A percentile compares a stretch with the other conserved stretches of the same genome.
phyloP scores from a whole-genome alignment of 73 alveolate species.

The Paramecium tetraurelia region DNA sequence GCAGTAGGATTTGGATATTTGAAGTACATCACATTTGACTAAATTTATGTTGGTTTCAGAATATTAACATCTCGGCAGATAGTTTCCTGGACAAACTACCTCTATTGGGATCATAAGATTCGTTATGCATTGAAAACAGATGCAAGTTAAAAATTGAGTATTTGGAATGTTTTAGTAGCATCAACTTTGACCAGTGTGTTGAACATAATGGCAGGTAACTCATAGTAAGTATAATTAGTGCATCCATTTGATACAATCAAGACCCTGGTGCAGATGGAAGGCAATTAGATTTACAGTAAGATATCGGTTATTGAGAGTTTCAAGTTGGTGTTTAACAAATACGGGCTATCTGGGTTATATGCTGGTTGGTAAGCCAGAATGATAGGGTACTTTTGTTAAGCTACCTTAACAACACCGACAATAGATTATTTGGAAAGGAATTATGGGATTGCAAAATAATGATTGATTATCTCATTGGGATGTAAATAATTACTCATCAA shows the following conservation, averaged over 20 bases:
- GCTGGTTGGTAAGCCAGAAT: slow-evolving; percentile 41
- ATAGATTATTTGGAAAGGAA: background rate
- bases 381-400: background rate
- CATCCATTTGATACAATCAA: slow-evolving; percentile 34
- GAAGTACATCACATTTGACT: background rate
- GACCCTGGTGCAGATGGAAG: background rate
- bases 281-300: background rate
- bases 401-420: background rate
- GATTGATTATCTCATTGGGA: background rate
- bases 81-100: background rate
- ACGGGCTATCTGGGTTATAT: background rate
- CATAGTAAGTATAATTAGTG: background rate
- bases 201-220: background rate
- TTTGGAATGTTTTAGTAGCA: background rate
- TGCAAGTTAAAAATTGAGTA: background rate
- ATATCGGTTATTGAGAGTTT: background rate
- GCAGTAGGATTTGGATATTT: background rate
- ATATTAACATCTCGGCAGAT: background rate
- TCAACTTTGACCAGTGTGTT: background rate
- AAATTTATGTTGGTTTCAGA: background rate
- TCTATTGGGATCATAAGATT: slow-evolving; percentile 36
- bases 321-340: background rate
- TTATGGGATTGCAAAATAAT: background rate
- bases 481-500: slow-evolving; percentile 38
- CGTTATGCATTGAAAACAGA: background rate